Base-by-base conservation (phyloP, 306 rosid species). In the Parietaria judaica region DNA sequence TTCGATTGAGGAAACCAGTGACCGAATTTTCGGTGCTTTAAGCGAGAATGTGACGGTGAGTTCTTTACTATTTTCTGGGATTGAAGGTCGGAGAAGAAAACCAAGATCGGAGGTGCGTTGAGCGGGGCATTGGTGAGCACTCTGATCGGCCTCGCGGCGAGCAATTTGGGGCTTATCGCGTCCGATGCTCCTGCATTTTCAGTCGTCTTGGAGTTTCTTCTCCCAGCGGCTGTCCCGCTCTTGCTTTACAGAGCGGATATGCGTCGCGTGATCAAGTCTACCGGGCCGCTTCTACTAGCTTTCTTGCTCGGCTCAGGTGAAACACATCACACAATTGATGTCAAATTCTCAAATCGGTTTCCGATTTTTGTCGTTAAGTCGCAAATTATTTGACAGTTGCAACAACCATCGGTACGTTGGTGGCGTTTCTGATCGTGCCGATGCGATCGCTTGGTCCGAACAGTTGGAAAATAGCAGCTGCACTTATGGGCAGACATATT, bases 401-500 rank as follows among this genome's bases (percentile, higher is more conserved):
- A 51, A 87, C 92, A 12, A 82, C 89, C 35, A 11, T 84, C 61
- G 95, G 89, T 67, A 87, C 92, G 6, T 78, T 43, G 23, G 85
- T 87, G 36, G 95, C 92, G 31, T 87, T 82, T 66, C 60, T 74
- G 37, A 74, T 87, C 45, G 89, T 82, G 64, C 92, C 92, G 41
- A 82, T 87, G 95, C 75, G 79, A 64, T 80, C 95, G 12, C 92
- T 87, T 60, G 95, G 92, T 72, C 79, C 69, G 48, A 87, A 87
- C 60, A 74, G 95, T 74, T 84, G 95, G 95, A 82, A 82, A 79
- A 82, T 87, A 65, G 92, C 95, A 62, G 87, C 92, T 41, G 89
- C 92, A 14, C 85, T 84, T 46, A 87, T 87, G 92, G 95, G 95
- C 36, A 74, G 92, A 69, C 95, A 87, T 64, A 84, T 84, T 61